A percentile compares a stretch with the other conserved stretches of the same genome.
These are phyloP conservation scores for Peronosclerospora sorghi DNA, from an alignment of 352 stramenopile species.

Conservation along the genomic window DNA sequence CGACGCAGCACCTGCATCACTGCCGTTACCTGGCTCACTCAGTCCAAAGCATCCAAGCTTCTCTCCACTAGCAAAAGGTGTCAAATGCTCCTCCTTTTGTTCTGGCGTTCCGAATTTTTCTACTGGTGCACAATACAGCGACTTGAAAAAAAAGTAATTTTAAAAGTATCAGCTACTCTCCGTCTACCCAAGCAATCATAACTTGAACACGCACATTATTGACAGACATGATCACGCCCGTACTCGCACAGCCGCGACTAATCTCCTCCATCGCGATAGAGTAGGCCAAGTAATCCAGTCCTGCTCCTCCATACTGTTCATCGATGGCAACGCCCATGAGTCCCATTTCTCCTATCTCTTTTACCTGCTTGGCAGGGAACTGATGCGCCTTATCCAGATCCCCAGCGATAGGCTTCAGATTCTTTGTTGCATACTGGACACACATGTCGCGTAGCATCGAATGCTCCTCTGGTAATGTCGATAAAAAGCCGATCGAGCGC, in stretches of 20 bases:
- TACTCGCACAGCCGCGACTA: slow-evolving; percentile 90
- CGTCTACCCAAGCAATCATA: neutral
- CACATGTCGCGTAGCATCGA: slow-evolving; percentile 95
- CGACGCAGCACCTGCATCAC: slow-evolving; percentile 88
- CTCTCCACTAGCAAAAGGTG: slow-evolving; percentile 83
- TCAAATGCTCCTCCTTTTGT: slow-evolving; percentile 87
- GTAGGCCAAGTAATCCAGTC: slow-evolving; percentile 93
- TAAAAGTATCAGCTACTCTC: neutral
- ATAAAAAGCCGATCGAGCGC: slow-evolving; percentile 48
- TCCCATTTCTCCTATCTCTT: slow-evolving; percentile 87
- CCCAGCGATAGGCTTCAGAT: slow-evolving; percentile 84
- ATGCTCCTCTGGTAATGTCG: slow-evolving; percentile 89
- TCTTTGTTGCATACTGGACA: slow-evolving; percentile 91
- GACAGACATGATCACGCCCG: slow-evolving; percentile 94
- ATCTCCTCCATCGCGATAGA: slow-evolving; percentile 98
- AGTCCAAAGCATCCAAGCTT: slow-evolving; percentile 94
- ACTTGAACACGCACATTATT: slow-evolving; percentile 63
- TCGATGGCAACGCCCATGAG: slow-evolving; percentile 92
- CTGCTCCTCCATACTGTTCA: slow-evolving; percentile 83
- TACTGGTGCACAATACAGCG: slow-evolving; percentile 91
- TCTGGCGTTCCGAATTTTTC: slow-evolving; percentile 88
- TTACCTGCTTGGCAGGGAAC: slow-evolving; percentile 75
- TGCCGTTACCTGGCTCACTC: slow-evolving; percentile 89
- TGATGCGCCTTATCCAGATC: slow-evolving; percentile 84
- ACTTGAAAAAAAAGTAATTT: slow-evolving; percentile 41